Percentiles rank a stretch among this genome's conserved stretches.
These are phyloP conservation scores for Xylaria acuta DNA, from an alignment of 495 filamentous ascomycete species.

Conservation along the genomic window DNA sequence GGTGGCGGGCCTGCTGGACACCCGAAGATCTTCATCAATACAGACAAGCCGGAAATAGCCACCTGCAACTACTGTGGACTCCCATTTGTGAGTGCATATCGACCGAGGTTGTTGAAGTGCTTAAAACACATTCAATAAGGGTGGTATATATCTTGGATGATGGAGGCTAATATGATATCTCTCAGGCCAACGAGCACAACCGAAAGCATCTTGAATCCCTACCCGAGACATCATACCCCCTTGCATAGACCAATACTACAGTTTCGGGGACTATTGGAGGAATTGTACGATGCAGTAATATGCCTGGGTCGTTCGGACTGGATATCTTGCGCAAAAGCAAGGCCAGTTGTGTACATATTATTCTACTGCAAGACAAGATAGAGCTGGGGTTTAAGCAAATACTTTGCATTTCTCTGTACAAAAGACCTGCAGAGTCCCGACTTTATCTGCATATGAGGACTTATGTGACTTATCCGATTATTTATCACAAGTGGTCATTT, in stretches of 20 bases:
- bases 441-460: not conserved
- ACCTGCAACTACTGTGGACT: slow-evolving; percentile 93
- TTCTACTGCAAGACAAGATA: slow-evolving; percentile 31
- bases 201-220: slow-evolving; percentile 79
- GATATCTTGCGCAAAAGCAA: slow-evolving; percentile 5
- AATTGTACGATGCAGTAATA: slow-evolving; percentile 6
- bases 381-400: slow-evolving; percentile 21
- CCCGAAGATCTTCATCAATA: slow-evolving; percentile 94
- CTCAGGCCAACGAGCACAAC: slow-evolving; percentile 85
- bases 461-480: not conserved
- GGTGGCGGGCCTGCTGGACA: slow-evolving; percentile 92
- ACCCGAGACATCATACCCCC: slow-evolving; percentile 78
- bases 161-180: slow-evolving; percentile 26
- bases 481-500: not conserved
- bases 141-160: not conserved
- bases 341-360: slow-evolving; percentile 41
- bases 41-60: slow-evolving; percentile 93
- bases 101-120: not conserved
- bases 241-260: slow-evolving; percentile 43
- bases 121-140: slow-evolving; percentile 2
- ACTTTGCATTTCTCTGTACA: slow-evolving; percentile 2
- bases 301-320: slow-evolving; percentile 1
- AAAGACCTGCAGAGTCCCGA: not conserved
- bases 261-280: slow-evolving; percentile 1
- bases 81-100: slow-evolving; percentile 77